Base-by-base conservation (phyloP, 345 rosid genomes). In the Geranium brycei region DNA sequence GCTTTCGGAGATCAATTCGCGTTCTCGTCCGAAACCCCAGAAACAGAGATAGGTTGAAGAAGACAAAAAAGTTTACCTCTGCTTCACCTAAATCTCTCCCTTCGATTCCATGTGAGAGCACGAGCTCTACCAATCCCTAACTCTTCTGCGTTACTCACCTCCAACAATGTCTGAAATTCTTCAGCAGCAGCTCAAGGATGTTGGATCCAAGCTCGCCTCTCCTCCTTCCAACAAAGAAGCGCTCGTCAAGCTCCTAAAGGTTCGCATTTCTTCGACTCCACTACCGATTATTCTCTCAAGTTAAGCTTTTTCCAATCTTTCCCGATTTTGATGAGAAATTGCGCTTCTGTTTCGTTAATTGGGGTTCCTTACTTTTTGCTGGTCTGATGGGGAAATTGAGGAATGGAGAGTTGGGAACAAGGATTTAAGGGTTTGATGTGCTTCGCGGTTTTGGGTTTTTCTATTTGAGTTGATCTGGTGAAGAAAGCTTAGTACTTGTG, bases 171-270 rank as follows among this genome's bases (percentile, higher is more conserved):
- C 82, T 5, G 80, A 73, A 57, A 85, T 82, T 83, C 79, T 80
- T n/a, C 82, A 82, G 70, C 80, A 71, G 64, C 87, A 78, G 80
- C 79, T 93, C 51, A 79, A 68, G 79, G 96, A 86, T 76, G 66
- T 90, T 67, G 99, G 99, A 88, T 87, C 96, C 69, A 88, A 82
- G 85, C 95, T 93, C 70, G 83, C 81, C 59, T 66, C 83, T 23
- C 89, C 78, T 73, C 91, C 95, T 58, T 53, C 89, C 35, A 40
- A 88, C 61, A 83, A 88, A 69, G 99, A 93, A 71, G 79, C 85
- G 10, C 80, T 93, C 70, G 73, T 87, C 63, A 86, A 82, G 83
- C 96, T 93, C 69, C 77, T 93, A 17, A 85, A 88, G 99, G 99
- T 81, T 51, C 51, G 72, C 74, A 70, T 70, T 79, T 58, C 66